Conservation (phyloP, 768 basidiomycete species). For the Kwoniella botswanensis region DNA sequence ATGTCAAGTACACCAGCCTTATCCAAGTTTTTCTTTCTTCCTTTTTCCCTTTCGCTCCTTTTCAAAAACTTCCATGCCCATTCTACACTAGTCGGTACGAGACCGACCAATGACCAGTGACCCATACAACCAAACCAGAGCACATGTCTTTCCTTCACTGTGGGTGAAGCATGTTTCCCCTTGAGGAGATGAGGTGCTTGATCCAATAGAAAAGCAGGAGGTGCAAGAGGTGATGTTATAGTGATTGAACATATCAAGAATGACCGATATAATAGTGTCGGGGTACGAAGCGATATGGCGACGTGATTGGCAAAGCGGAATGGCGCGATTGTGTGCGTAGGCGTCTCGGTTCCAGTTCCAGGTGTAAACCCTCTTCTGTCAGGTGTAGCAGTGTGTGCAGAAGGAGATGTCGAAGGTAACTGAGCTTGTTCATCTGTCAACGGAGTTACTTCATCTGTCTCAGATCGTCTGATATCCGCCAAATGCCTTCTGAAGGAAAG, state of each 20-base stretch:
- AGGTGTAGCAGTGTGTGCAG: slow-evolving; percentile 1
- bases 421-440: slow-evolving; percentile 16
- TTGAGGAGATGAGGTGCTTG: slow-evolving; percentile 19
- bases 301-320: slow-evolving; percentile 86
- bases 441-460: slow-evolving; percentile 30
- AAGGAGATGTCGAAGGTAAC: slow-evolving; percentile 6
- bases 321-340: slow-evolving; percentile 50
- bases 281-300: slow-evolving; percentile 88
- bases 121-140: slow-evolving; percentile 47
- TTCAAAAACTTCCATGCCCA: slow-evolving; percentile 39
- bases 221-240: slow-evolving; percentile 45
- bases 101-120: slow-evolving; percentile 41
- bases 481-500: slow-evolving; percentile 95
- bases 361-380: slow-evolving; percentile 7
- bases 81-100: slow-evolving; percentile 32
- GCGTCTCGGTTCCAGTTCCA: slow-evolving; percentile 22
- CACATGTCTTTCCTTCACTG: slow-evolving; percentile 30
- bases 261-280: slow-evolving; percentile 82
- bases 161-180: slow-evolving; percentile 25
- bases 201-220: slow-evolving; percentile 42
- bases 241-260: slow-evolving; percentile 89
- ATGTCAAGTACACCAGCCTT: slow-evolving; percentile 46
- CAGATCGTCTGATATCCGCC: slow-evolving; percentile 71
- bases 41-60: slow-evolving; percentile 39
- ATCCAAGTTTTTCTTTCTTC: slow-evolving; percentile 41